phyloP scores from a whole-genome alignment of 768 basidiomycete species.

The Trametes maxima region DNA sequence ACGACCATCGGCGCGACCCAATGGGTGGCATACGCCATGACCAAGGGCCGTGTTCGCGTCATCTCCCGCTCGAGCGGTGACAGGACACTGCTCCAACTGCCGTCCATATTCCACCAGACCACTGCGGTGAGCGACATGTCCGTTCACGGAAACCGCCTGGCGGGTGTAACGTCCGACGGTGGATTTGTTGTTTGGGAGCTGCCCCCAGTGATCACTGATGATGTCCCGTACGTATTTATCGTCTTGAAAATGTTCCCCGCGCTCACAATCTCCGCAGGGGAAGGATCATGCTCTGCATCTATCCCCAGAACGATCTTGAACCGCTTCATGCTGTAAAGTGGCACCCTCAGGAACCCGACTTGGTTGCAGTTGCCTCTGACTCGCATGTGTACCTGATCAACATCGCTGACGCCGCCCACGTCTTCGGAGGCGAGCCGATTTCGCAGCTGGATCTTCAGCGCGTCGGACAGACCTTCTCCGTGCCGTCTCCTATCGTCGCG shows the following conservation, averaged over 20 bases:
- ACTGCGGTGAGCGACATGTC: slow-evolving; percentile 85
- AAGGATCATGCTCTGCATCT: slow-evolving; percentile 66
- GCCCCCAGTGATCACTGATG: slow-evolving; percentile 81
- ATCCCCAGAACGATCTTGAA: slow-evolving; percentile 58
- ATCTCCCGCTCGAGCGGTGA: slow-evolving; percentile 89
- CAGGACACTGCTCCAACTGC: slow-evolving; percentile 81
- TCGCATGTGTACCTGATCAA: slow-evolving; percentile 77
- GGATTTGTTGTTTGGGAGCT: slow-evolving; percentile 90
- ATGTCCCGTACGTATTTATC: slow-evolving; percentile 70
- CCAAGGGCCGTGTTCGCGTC: slow-evolving; percentile 83
- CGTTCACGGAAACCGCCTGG: slow-evolving; percentile 78
- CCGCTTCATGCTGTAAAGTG: slow-evolving; percentile 83
- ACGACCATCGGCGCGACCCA: slow-evolving; percentile 89
- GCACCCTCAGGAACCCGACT: slow-evolving; percentile 83
- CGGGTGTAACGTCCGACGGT: slow-evolving; percentile 85
- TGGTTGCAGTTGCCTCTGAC: slow-evolving; percentile 81
- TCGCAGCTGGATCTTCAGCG: slow-evolving; percentile 69
- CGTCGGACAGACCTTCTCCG: slow-evolving; percentile 66
- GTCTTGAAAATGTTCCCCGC: background rate
- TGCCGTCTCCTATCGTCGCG: slow-evolving; percentile 73
- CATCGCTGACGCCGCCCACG: slow-evolving; percentile 59
- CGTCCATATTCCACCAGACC: slow-evolving; percentile 54
- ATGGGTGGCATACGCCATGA: slow-evolving; percentile 95
- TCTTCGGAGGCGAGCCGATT: slow-evolving; percentile 65
- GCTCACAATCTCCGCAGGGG: slow-evolving; percentile 47